Evolutionary conservation across 2,329 filamentous ascomycete genomes (phyloP).

Genomic region (Microcera coccophila): DNA sequence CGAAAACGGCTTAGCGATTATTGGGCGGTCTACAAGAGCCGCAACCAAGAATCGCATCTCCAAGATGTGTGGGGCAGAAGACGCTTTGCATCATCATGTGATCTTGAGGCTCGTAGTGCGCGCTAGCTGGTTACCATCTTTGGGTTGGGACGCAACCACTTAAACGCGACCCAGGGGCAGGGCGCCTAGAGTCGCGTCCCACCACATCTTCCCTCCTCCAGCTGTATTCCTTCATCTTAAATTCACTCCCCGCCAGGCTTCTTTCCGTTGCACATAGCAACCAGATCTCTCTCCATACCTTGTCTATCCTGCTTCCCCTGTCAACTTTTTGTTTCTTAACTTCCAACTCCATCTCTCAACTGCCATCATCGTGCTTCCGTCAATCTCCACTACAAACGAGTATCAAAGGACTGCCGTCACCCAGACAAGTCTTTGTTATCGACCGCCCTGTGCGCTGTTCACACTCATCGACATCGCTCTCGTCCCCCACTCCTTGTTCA

Average conservation of each 20-base stretch:
- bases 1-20: background rate
- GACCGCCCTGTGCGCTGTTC: background rate
- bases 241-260: conserved; percentile 5
- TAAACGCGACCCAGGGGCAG: background rate
- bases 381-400: background rate
- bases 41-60: no score
- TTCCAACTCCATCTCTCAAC: background rate
- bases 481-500: background rate
- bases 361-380: background rate
- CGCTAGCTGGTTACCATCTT: no score
- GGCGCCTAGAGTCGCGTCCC: no score
- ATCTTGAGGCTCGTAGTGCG: no score
- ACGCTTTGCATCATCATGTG: no score
- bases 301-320: background rate
- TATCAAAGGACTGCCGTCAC: background rate
- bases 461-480: background rate
- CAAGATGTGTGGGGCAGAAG: no score
- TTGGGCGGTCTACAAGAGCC: conserved; percentile 1
- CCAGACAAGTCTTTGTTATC: no score
- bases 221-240: conserved; percentile 3
- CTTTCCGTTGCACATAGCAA: background rate
- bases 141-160: conserved; percentile 1
- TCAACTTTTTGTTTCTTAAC: background rate
- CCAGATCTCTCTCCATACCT: background rate
- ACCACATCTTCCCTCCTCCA: background rate